phyloP scores from a whole-genome alignment of 163 green algal species.

The Coccomyxa subellipsoidea region DNA sequence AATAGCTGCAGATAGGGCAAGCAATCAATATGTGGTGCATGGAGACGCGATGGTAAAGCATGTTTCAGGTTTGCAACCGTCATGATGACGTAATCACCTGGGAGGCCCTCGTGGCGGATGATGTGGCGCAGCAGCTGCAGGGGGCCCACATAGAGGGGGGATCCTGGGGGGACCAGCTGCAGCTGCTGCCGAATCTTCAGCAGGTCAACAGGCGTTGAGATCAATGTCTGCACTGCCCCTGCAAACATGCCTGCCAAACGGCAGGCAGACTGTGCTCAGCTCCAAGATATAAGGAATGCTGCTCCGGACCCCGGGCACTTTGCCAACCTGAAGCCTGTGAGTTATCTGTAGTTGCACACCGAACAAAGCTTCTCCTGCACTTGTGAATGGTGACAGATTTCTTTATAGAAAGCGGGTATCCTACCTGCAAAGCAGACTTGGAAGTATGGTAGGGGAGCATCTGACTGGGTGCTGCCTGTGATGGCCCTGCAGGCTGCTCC shows the following conservation, averaged over 20 bases:
- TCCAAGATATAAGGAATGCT: no score
- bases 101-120: conserved; percentile 42
- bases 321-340: no score
- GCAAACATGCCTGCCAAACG: conserved; percentile 22
- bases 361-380: no score
- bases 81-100: conserved; percentile 16
- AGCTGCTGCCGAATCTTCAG: conserved; percentile 75
- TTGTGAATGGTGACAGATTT: no score
- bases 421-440: conserved; percentile 15
- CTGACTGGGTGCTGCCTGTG: neutral
- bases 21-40: no score
- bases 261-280: no score
- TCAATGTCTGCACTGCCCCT: conserved; percentile 35
- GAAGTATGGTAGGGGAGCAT: neutral
- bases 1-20: no score
- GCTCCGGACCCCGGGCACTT: no score
- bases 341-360: no score
- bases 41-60: no score
- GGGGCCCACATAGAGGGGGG: conserved; percentile 49
- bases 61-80: no score
- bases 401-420: no score
- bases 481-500: conserved; percentile 32
- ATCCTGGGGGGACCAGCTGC: conserved; percentile 44
- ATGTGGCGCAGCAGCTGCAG: conserved; percentile 44
- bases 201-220: conserved; percentile 58